phyloP scores from a whole-genome alignment of 495 filamentous ascomycete species.

The Collariella sp. region DNA sequence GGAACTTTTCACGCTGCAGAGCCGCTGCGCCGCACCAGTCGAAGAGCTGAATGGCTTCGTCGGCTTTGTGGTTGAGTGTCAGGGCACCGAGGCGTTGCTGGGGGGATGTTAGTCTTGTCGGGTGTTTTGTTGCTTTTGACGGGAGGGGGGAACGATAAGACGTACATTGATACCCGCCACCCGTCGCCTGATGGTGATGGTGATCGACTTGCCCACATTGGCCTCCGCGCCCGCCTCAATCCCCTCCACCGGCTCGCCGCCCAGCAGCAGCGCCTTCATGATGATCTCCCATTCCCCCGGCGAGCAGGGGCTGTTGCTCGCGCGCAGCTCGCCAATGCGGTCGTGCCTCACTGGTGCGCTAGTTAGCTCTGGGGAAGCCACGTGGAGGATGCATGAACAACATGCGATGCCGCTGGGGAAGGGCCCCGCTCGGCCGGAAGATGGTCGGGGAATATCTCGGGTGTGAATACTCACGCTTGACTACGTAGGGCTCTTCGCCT shows the following conservation, averaged over 20 bases:
- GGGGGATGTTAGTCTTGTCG: conserved; percentile 9
- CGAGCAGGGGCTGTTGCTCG: conserved; percentile 28
- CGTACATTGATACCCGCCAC: conserved; percentile 42
- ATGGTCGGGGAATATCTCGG: background rate
- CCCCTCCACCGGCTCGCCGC: conserved; percentile 26
- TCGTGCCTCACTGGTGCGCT: conserved; percentile 27
- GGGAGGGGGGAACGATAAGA: background rate
- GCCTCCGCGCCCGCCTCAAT: conserved; percentile 38
- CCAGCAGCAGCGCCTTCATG: conserved; percentile 31
- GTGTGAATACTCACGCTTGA: conserved; percentile 43
- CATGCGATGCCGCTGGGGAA: background rate
- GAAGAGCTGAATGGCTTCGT: conserved; percentile 58
- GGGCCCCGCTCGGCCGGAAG: background rate
- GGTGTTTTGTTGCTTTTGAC: background rate
- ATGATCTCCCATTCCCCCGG: conserved; percentile 40
- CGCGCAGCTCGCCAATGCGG: conserved; percentile 19
- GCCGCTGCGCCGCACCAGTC: conserved; percentile 55
- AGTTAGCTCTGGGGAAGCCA: background rate
- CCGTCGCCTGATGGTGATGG: conserved; percentile 36
- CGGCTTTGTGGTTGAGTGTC: conserved; percentile 50
- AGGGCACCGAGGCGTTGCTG: conserved; percentile 67
- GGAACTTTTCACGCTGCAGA: conserved; percentile 22
- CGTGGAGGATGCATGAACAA: background rate
- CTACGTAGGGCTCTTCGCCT: conserved; percentile 50
- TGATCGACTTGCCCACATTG: conserved; percentile 26